Evolutionary conservation across 2,329 filamentous ascomycete genomes (phyloP), one percentile per base, ranked within the genome.

Genomic region (Fusarium newnesense): DNA sequence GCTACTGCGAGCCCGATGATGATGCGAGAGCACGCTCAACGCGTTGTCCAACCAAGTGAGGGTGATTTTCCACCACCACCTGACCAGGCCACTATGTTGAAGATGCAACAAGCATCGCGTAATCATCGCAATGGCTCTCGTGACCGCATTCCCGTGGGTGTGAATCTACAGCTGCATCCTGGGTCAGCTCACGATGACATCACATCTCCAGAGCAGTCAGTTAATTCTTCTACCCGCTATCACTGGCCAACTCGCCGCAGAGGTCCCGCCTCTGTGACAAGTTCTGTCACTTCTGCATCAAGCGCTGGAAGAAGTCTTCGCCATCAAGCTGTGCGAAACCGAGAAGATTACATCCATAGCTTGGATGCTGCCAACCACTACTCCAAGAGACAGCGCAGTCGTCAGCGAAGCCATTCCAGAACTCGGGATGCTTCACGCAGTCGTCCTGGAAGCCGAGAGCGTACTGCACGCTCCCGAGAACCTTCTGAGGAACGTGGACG

Each of bases 311-410:
- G 86, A 64, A 87, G 85, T 75, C 78, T 88, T 70, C 85, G 90
- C 18, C 73, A 86, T 62, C 87, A 84, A 59, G 72, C 74, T 70
- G 84, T 81, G 54, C 89, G 91, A 70, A 94, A 90, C 72, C 88
- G 94, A 40, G 93, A 97, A 75, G 91, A 95, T 72, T 97, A 96
- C 79, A 95, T 97, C 72, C 94, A 91, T 82, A 96, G 94, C 79
- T 84, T 97, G 3, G 94, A 97, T 39, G 89, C 94, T 57, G 93
- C 94, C 15, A 90, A 91, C 64, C 88, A 90, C 67, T 90, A 91
- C 77, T 84, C 86, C 9, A 86, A 84, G 71, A 87, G 85, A 70
- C 83, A 86, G 59, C 86, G 88, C 59, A 89, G 87, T 52, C 87
- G 90, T 12, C 88, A 89, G 60, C 86, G 78, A 47, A 90, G 87